Base-by-base conservation (phyloP, 768 basidiomycete species). In the Boletales sp. region DNA sequence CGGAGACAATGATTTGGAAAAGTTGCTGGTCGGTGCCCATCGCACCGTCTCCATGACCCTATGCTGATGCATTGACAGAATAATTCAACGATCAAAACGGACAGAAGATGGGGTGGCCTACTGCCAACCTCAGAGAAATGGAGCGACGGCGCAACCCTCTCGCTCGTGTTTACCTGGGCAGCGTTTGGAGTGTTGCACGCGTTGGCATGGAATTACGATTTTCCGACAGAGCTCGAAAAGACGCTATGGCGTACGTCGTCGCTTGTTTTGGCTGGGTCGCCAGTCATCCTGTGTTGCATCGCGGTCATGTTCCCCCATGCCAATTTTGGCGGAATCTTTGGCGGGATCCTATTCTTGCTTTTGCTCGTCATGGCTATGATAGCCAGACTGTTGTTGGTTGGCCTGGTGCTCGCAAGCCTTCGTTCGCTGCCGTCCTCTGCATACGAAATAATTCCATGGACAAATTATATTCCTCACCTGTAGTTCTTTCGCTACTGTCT, bases 171-270 rank as follows among this genome's bases (percentile, higher is more conserved):
- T 19, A 43, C 35, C 7, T 49, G 48, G 48, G 17, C 13, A 2
- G 14, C 37, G 8, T 44, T 50, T 19, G 43, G 48, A 2, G 19
- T 21, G 19, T 12, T 50, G 1, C 48, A 50, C 5, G 19, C 31
- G 8, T 15, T 32, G 5, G 42, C 48, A 15, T 50, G 48, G 48
- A 50, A 44, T 40, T 50, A 43, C 19, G 37, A 39, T 8, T 50
- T 50, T 10, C 36, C 30, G 8, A 43, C 43, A 1, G 43, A 14
- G 5, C 11, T 17, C 5, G 48, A 50, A 38, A 50, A 27, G 48
- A 39, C 4, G 3, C 1, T 44, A 3, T 50, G 48, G 48, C 41
- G 48, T 13, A 31, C 40, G 29, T 15, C 43, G 4, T 50, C 48
- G 14, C 37, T 50, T 3, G 17, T 12, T 19, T 43, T 48, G 18